Percentiles rank a stretch among this genome's conserved stretches.
Evolutionary conservation across 179 eudicot genomes (phyloP).

Genomic region (Amaranthus tricolor): DNA sequence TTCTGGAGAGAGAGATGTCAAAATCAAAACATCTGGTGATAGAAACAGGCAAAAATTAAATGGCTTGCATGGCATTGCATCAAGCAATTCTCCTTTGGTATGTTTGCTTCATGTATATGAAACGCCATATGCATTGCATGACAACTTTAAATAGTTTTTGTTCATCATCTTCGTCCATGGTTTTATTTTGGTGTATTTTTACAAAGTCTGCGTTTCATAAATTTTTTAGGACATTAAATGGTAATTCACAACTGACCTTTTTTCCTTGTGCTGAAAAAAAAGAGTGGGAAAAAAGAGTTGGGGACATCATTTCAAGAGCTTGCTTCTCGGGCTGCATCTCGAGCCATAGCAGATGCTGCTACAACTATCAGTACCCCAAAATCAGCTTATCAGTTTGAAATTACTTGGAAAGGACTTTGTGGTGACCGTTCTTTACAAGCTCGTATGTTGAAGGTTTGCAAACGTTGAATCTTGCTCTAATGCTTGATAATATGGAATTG

Average conservation of each 20-base stretch:
- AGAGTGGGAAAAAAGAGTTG: slow-evolving; percentile 45
- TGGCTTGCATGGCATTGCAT: slow-evolving; percentile 28
- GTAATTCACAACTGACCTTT: background rate
- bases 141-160: background rate
- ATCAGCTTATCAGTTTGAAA: slow-evolving; percentile 92
- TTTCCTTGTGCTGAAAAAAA: slow-evolving; percentile 32
- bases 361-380: slow-evolving; percentile 68
- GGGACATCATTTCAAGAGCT: slow-evolving; percentile 73
- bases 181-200: background rate
- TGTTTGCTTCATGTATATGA: slow-evolving; percentile 4
- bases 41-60: slow-evolving; percentile 20
- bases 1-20: slow-evolving; percentile 24
- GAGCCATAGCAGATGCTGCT: slow-evolving; percentile 75
- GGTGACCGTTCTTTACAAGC: slow-evolving; percentile 71
- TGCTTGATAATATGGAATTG: background rate
- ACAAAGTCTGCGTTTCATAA: too few species aligned
- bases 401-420: slow-evolving; percentile 66
- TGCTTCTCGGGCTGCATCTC: slow-evolving; percentile 87
- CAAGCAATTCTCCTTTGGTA: slow-evolving; percentile 29
- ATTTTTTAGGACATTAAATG: background rate
- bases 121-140: background rate
- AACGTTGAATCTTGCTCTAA: slow-evolving; percentile 8
- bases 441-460: slow-evolving; percentile 57
- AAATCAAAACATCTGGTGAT: slow-evolving; percentile 20
- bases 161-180: background rate